Evolutionary conservation across 2,329 filamentous ascomycete genomes (phyloP).

Genomic region (Sphaceloma murrayae): DNA sequence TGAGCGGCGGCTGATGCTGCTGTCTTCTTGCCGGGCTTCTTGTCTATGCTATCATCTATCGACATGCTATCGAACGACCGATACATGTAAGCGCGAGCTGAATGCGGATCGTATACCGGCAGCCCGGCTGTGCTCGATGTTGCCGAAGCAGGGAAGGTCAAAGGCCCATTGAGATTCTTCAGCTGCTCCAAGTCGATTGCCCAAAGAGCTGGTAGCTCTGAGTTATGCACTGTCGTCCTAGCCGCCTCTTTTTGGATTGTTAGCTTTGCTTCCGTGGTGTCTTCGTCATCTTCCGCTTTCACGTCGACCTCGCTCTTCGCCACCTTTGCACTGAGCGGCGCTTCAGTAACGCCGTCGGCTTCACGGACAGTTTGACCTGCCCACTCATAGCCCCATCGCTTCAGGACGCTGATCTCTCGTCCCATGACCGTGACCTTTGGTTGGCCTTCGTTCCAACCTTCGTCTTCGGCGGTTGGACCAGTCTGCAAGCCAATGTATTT

Average conservation of each 20-base stretch:
- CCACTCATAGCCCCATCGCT: conserved; percentile 65
- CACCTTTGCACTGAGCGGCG: too few species aligned
- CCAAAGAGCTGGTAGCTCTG: conserved; percentile 45
- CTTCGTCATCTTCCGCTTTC: conserved; percentile 10
- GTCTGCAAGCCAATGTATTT: conserved; percentile 62
- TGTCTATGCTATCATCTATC: conserved; percentile 16
- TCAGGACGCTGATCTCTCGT: conserved; percentile 63
- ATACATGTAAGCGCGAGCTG: conserved; percentile 50
- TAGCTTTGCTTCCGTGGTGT: conserved; percentile 12
- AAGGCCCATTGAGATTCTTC: conserved; percentile 29
- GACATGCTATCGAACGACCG: conserved; percentile 46
- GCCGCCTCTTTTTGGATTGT: too few species aligned
- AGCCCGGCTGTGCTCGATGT: conserved; percentile 39
- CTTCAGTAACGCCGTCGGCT: neutral
- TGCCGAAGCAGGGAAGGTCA: conserved; percentile 20
- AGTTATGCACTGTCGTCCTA: conserved; percentile 18
- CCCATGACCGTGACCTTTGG: conserved; percentile 64
- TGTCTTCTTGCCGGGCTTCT: conserved; percentile 39
- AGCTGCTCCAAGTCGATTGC: conserved; percentile 49
- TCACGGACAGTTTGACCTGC: conserved; percentile 25
- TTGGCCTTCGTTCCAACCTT: conserved; percentile 66
- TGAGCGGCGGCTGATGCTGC: conserved; percentile 45
- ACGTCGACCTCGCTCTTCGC: neutral
- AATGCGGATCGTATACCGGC: conserved; percentile 65
- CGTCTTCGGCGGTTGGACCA: conserved; percentile 52